These are phyloP conservation scores for Cytospora schulzeri DNA, from an alignment of 2,329 filamentous ascomycete genomes.

Conservation along the genomic window DNA sequence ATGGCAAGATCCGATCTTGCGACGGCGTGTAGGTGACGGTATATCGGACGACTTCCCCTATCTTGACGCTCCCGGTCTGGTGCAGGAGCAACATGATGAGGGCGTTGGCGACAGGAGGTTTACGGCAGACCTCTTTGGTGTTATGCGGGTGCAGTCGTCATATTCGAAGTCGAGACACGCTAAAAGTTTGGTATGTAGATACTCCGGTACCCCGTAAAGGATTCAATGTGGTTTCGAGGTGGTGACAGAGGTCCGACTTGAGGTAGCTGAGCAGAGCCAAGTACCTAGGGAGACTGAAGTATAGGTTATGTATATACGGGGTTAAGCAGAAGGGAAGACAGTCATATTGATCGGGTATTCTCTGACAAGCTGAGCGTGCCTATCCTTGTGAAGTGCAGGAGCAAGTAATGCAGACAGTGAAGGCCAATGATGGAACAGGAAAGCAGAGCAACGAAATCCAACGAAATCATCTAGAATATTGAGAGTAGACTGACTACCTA, in stretches of 20 bases:
- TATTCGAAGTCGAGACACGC: constrained; percentile 9
- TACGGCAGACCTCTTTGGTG: not conserved
- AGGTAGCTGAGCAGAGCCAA: not conserved
- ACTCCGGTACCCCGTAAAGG: not conserved
- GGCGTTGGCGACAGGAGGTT: not conserved
- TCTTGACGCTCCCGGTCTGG: constrained; percentile 87
- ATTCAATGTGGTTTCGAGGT: not conserved
- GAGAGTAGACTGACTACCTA: not conserved
- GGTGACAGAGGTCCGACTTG: not conserved
- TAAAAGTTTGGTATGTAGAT: not conserved
- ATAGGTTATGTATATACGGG: constrained; percentile 8
- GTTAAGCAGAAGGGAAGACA: not conserved
- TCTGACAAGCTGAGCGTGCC: constrained; percentile 14
- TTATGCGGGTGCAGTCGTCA: constrained; percentile 3
- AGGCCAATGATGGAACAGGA: not conserved
- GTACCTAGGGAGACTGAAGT: not conserved
- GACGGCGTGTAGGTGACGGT: constrained; percentile 91
- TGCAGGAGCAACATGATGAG: constrained; percentile 81
- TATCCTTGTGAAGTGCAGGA: constrained; percentile 7
- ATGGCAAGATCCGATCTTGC: constrained; percentile 85
- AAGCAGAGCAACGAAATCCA: not conserved
- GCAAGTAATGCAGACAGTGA: not conserved
- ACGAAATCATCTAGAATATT: not conserved
- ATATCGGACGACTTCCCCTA: constrained; percentile 90
- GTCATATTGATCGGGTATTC: constrained; percentile 9